Evolutionary conservation across 2,329 filamentous ascomycete species (phyloP).

Genomic region (Cordyceps cateniannulata): DNA sequence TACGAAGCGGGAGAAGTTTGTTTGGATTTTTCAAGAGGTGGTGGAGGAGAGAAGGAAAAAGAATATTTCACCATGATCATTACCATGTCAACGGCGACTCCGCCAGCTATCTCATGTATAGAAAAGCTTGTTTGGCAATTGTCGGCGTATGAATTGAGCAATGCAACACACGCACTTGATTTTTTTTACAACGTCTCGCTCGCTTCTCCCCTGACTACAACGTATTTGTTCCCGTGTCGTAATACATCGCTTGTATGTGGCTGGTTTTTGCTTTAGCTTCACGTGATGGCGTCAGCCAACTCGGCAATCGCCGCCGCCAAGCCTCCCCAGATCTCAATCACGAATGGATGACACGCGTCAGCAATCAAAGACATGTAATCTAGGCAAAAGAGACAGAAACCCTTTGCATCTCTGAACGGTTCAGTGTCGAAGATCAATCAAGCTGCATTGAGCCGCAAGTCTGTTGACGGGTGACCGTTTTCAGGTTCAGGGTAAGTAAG

Average conservation of each 20-base stretch:
- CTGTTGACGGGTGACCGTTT: too few species aligned
- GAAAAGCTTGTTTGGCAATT: conserved; percentile 11
- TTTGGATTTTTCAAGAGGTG: neutral
- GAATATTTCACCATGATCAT: conserved; percentile 10
- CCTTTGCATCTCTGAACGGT: too few species aligned
- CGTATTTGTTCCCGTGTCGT: neutral
- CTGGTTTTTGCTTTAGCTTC: neutral
- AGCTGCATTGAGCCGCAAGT: too few species aligned
- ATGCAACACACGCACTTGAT: conserved; percentile 5
- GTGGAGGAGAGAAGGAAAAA: neutral
- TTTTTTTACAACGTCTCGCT: neutral
- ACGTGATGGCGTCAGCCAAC: neutral
- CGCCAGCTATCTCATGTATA: conserved; percentile 12
- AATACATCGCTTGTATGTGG: neutral
- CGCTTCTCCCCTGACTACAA: neutral
- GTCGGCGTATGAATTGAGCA: conserved; percentile 11
- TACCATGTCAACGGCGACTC: conserved; percentile 9
- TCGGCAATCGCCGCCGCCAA: conserved; percentile 4
- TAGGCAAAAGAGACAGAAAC: neutral
- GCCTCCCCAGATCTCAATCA: neutral
- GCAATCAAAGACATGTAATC: too few species aligned
- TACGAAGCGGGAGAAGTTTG: neutral
- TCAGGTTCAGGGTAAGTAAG: too few species aligned
- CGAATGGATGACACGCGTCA: too few species aligned
- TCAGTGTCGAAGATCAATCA: too few species aligned